Evolutionary conservation across 805 yeast species (phyloP), one percentile per base, ranked within the genome.

Genomic region (Starmerella roubikii): DNA sequence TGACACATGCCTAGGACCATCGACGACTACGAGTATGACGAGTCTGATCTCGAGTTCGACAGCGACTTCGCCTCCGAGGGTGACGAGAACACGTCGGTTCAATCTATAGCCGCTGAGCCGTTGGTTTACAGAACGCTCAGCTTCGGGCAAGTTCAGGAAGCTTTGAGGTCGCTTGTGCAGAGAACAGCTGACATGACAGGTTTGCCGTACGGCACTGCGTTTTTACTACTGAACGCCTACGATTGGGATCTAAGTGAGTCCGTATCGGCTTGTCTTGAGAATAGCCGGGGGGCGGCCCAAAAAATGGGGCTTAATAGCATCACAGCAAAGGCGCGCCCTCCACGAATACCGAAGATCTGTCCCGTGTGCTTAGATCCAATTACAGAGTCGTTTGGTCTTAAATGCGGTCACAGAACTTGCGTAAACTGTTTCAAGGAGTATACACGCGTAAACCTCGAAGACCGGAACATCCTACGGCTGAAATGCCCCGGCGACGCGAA

Each of bases 321-420:
- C 9, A 8, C 6, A 6, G 8, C 13, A 7, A n/a, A 15, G 20
- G 15, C n/a, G 23, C n/a, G 16, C 5, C 18, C 6, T 4, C 7
- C 13, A 16, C 24, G 17, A 15, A 11, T 7, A 4, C n/a, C 21
- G 6, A 15, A 11, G 31, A 21, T 17, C 9, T 45, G 49, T 16
- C 48, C 48, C 3, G 33, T 43, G 3, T 43, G 47, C 15, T 26
- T 37, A n/a, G 37, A 30, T 1, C 15, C 7, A 3, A 12, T 15
- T 2, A 17, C 15, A 1, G 25, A 31, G 4, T 20, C 28, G 12
- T 30, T 23, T 8, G 15, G 43, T 3, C 56, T 83, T 15, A 66
- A 66, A 13, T 91, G 97, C 57, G 68, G 66, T 8, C 95, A 88
- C 56, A 64, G 61, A 37, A 79, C 65, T 49, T 91, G 98, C 54